phyloP scores from a whole-genome alignment of 805 yeast genomes.

The Metschnikowia shivogae region DNA sequence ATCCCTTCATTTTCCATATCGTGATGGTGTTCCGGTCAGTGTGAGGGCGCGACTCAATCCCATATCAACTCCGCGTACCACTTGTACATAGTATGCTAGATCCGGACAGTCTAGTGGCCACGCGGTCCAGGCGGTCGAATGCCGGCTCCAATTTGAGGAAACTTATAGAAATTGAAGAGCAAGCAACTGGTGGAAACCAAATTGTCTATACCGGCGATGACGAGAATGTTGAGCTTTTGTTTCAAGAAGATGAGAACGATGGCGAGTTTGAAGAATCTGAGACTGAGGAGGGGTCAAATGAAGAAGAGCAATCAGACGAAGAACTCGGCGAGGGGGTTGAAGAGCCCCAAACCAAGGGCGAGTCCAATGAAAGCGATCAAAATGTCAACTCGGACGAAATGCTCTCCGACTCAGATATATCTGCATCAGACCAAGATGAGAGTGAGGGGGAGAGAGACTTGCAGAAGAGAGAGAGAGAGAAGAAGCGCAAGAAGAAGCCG shows the following conservation, averaged over 20 bases:
- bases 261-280: slow-evolving; percentile 22
- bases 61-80: background rate
- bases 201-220: slow-evolving; percentile 55
- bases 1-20: too few species aligned
- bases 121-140: slow-evolving; percentile 75
- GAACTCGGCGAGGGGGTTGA: slow-evolving; percentile 19
- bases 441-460: slow-evolving; percentile 69
- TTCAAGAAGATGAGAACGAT: slow-evolving; percentile 48
- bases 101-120: slow-evolving; percentile 58
- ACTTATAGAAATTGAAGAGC: slow-evolving; percentile 69
- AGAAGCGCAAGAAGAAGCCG: slow-evolving; percentile 25
- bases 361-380: slow-evolving; percentile 15
- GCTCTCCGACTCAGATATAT: slow-evolving; percentile 53
- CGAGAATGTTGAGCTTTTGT: slow-evolving; percentile 66
- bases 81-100: slow-evolving; percentile 8
- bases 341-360: background rate
- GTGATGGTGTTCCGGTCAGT: too few species aligned
- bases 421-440: slow-evolving; percentile 52
- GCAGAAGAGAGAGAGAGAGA: slow-evolving; percentile 39
- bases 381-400: slow-evolving; percentile 43
- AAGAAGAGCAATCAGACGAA: slow-evolving; percentile 25
- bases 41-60: slow-evolving; percentile 1
- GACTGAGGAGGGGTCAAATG: slow-evolving; percentile 19
- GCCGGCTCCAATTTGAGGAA: slow-evolving; percentile 84
- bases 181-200: slow-evolving; percentile 25